These are phyloP conservation scores for Ensete glaucum DNA, from an alignment of 176 grass and related monocot genomes.

Conservation along the genomic window DNA sequence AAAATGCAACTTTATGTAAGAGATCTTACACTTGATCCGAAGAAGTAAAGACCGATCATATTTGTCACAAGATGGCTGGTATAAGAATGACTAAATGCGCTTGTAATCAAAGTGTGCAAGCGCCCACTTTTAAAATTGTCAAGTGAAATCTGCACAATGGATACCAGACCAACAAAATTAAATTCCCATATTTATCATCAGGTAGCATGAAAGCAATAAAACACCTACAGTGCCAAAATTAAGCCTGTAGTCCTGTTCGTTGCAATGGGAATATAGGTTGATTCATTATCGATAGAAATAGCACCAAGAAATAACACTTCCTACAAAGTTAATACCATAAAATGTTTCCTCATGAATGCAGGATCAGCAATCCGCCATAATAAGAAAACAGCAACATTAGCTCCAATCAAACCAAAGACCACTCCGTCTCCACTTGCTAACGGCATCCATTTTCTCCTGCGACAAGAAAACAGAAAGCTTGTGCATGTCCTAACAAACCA, in stretches of 20 bases:
- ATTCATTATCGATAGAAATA: neutral
- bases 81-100: conserved; percentile 67
- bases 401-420: conserved; percentile 40
- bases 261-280: neutral
- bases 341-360: conserved; percentile 60
- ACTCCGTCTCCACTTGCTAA: conserved; percentile 26
- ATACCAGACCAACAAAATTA: neutral
- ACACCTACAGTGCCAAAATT: neutral
- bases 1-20: neutral
- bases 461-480: neutral
- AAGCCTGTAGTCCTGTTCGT: neutral
- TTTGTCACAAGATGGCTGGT: conserved; percentile 46
- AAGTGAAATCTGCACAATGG: conserved; percentile 58
- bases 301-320: neutral
- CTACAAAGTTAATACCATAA: conserved; percentile 36
- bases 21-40: conserved; percentile 58
- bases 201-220: neutral
- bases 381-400: conserved; percentile 71
- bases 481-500: neutral
- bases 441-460: conserved; percentile 41
- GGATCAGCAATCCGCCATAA: conserved; percentile 56
- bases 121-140: conserved; percentile 74
- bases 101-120: conserved; percentile 75
- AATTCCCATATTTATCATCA: neutral
- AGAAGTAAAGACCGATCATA: conserved; percentile 85